These are phyloP conservation scores for Penicillium sp. DNA, from an alignment of 2,329 filamentous ascomycete species.

Conservation along the genomic window DNA sequence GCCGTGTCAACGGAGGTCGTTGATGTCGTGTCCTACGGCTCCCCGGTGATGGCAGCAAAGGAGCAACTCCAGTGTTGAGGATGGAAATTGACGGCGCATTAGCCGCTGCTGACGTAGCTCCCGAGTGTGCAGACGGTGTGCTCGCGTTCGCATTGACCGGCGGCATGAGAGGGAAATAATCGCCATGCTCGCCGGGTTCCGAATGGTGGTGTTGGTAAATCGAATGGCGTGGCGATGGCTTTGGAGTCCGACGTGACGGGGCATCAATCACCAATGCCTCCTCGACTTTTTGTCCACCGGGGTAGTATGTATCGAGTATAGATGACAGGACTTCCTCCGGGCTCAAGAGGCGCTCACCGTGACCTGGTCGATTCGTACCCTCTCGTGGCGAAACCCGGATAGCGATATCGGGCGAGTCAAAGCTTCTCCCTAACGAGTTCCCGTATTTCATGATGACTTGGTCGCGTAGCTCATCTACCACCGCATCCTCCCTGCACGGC, in stretches of 20 bases:
- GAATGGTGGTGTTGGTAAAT: constrained; percentile 51
- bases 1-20: constrained; percentile 61
- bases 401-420: constrained; percentile 85
- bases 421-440: constrained; percentile 84
- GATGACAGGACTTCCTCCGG: constrained; percentile 82
- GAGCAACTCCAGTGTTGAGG: constrained; percentile 74
- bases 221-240: constrained; percentile 67
- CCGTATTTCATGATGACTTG: constrained; percentile 89
- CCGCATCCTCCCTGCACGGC: constrained; percentile 78
- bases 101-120: constrained; percentile 40
- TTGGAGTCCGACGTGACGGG: constrained; percentile 72
- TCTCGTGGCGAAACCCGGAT: constrained; percentile 76
- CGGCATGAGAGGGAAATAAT: constrained; percentile 80
- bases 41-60: constrained; percentile 81
- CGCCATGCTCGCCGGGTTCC: constrained; percentile 70
- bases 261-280: constrained; percentile 92
- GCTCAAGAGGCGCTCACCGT: constrained; percentile 67
- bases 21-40: constrained; percentile 57
- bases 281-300: constrained; percentile 80
- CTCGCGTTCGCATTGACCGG: constrained; percentile 43
- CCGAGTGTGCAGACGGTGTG: constrained; percentile 46
- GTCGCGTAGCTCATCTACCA: constrained; percentile 93
- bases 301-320: constrained; percentile 78
- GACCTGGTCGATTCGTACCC: constrained; percentile 43
- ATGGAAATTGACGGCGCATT: constrained; percentile 71